Evolutionary conservation across 2,329 filamentous ascomycete genomes (phyloP).

Genomic region (Dichotomopilus funicola): DNA sequence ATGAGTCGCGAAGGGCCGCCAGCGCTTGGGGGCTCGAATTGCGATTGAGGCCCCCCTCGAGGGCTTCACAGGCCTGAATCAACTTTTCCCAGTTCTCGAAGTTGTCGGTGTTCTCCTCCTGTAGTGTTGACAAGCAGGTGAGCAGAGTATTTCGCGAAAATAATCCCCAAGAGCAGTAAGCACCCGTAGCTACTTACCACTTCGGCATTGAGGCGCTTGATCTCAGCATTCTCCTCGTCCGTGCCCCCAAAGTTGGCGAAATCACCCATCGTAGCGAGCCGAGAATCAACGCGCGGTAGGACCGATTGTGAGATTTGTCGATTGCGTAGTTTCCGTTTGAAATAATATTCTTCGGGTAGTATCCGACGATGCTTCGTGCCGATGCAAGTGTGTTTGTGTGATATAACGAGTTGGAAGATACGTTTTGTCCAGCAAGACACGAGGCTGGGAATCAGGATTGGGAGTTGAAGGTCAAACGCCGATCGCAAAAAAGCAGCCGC

Average conservation of each 20-base stretch:
- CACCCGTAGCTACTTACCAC: constrained; percentile 52
- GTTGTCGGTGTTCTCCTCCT: constrained; percentile 72
- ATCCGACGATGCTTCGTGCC: background rate
- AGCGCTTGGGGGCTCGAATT: constrained; percentile 96
- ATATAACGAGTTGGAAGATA: background rate
- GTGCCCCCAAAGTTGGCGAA: constrained; percentile 63
- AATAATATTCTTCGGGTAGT: too few species aligned
- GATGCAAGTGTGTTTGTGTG: background rate
- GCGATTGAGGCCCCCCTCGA: constrained; percentile 89
- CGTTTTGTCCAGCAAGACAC: background rate
- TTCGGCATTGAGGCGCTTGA: constrained; percentile 70
- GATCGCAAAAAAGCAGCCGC: constrained; percentile 13
- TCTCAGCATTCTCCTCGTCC: constrained; percentile 75
- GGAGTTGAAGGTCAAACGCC: constrained; percentile 1
- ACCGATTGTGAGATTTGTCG: background rate
- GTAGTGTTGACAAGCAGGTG: constrained; percentile 7
- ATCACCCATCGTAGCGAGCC: constrained; percentile 54
- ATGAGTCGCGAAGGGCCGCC: constrained; percentile 75
- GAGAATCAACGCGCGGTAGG: background rate
- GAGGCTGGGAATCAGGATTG: background rate
- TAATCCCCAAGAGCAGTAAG: background rate
- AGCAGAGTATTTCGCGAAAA: background rate
- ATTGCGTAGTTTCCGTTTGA: too few species aligned
- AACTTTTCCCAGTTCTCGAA: constrained; percentile 95
- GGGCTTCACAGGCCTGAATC: constrained; percentile 70